Conservation (phyloP, 192 early-diverging fungal species). For the Cladochytrium replicatum region DNA sequence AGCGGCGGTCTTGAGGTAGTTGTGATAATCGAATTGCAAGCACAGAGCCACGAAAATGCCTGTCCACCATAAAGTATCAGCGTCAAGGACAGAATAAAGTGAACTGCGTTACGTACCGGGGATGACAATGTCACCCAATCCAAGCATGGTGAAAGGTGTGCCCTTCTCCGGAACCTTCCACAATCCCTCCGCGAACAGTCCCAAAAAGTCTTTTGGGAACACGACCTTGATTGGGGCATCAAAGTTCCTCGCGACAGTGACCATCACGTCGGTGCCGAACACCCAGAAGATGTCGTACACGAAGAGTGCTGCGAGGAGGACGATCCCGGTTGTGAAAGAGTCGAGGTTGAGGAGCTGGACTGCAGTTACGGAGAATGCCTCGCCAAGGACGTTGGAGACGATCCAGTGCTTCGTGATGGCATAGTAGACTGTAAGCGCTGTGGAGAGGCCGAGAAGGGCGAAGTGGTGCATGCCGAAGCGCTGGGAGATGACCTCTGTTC, state of each 20-base stretch:
- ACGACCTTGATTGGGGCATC: slow-evolving; percentile 96
- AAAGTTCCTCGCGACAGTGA: slow-evolving; percentile 89
- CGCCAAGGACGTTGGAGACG: slow-evolving; percentile 76
- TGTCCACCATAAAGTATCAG: slow-evolving; percentile 8
- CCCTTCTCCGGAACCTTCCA: slow-evolving; percentile 26
- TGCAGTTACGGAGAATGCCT: slow-evolving; percentile 77
- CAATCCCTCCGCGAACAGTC: slow-evolving; percentile 20
- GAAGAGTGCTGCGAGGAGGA: slow-evolving; percentile 82
- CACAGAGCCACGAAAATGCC: slow-evolving; percentile 88
- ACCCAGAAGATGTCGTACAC: slow-evolving; percentile 99
- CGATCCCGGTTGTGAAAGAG: slow-evolving; percentile 95
- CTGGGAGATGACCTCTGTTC: slow-evolving; percentile 27
- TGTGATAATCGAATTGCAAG: slow-evolving; percentile 77
- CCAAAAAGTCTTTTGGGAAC: slow-evolving; percentile 65
- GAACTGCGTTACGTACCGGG: slow-evolving; percentile 55
- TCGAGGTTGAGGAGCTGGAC: slow-evolving; percentile 82
- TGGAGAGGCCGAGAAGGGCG: slow-evolving; percentile 39
- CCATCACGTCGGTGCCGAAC: slow-evolving; percentile 98
- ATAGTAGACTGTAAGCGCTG: slow-evolving; percentile 62
- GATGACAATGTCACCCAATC: slow-evolving; percentile 93
- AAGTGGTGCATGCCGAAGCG: slow-evolving; percentile 54
- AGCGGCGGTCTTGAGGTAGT: slow-evolving; percentile 47
- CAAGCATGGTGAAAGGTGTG: slow-evolving; percentile 78
- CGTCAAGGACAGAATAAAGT: slow-evolving; percentile 1
- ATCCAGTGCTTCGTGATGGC: slow-evolving; percentile 86